Evolutionary conservation across 768 basidiomycete genomes (phyloP).

Genomic region (Pleurotus pulmonarius): DNA sequence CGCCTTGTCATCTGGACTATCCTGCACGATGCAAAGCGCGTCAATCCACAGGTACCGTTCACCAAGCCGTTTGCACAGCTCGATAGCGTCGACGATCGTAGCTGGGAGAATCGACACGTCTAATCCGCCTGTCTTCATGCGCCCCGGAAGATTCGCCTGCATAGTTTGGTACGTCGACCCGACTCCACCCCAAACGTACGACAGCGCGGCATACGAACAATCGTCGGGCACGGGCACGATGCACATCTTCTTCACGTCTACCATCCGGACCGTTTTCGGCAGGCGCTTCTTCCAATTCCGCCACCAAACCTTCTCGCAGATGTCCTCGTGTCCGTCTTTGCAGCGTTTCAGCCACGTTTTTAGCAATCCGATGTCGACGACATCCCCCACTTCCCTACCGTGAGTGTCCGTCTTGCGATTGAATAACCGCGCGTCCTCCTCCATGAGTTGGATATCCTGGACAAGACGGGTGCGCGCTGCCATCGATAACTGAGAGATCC

Average conservation of each 20-base stretch:
- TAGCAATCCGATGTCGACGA: not conserved
- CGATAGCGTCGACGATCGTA: not conserved
- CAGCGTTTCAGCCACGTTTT: slow-evolving; percentile 1
- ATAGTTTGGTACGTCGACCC: not conserved
- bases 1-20: not conserved
- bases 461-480: not conserved
- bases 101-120: not conserved
- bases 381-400: not conserved
- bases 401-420: not conserved
- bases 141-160: not conserved
- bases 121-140: not conserved
- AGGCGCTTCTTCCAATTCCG: not conserved
- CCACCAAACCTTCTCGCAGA: not conserved
- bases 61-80: not conserved
- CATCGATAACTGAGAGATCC: not conserved
- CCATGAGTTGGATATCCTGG: slow-evolving; percentile 1
- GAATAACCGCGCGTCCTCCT: not conserved
- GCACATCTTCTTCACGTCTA: not conserved
- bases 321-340: not conserved
- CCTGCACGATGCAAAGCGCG: not conserved
- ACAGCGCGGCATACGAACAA: not conserved
- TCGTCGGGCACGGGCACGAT: not conserved
- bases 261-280: slow-evolving; percentile 1
- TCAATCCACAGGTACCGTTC: slow-evolving; percentile 1
- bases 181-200: slow-evolving; percentile 4